These are phyloP conservation scores for Pseudognaphalium luteoalbum DNA, from an alignment of 129 eudicot genomes.

Conservation along the genomic window DNA sequence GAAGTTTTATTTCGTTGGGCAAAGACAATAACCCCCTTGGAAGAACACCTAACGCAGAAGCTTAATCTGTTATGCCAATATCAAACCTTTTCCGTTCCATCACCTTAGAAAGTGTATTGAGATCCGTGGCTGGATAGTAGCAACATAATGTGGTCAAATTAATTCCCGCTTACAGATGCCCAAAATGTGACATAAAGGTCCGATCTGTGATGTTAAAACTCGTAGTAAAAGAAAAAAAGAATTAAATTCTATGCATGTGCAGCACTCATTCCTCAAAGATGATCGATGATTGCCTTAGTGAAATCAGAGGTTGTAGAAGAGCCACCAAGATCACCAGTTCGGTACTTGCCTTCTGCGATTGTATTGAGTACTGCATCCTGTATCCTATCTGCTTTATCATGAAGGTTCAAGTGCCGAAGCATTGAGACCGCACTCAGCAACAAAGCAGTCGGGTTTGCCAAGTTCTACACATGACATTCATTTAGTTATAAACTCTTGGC, in stretches of 20 bases:
- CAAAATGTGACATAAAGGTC: neutral
- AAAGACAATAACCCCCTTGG: neutral
- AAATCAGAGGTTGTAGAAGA: conserved; percentile 76
- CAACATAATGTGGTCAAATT: conserved; percentile 7
- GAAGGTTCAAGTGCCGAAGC: conserved; percentile 72
- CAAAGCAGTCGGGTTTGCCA: conserved; percentile 94
- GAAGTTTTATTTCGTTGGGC: neutral
- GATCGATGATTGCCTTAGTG: conserved; percentile 82
- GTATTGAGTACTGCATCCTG: conserved; percentile 57
- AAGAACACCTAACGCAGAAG: neutral
- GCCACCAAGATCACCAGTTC: conserved; percentile 95
- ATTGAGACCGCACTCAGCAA: conserved; percentile 75
- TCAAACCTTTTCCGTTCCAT: neutral
- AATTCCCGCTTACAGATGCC: neutral
- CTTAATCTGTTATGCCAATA: neutral
- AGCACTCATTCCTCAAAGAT: conserved; percentile 46
- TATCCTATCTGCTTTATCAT: conserved; percentile 74
- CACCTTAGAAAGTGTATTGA: neutral
- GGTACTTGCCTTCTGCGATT: conserved; percentile 88
- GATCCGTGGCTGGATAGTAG: neutral
- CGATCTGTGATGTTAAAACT: conserved; percentile 2
- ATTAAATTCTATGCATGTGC: neutral
- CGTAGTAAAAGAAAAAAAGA: neutral
- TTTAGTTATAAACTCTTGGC: neutral
- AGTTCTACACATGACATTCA: conserved; percentile 48